These are phyloP conservation scores for Sherardia arvensis DNA, from an alignment of 257 asterid species.

Conservation along the genomic window DNA sequence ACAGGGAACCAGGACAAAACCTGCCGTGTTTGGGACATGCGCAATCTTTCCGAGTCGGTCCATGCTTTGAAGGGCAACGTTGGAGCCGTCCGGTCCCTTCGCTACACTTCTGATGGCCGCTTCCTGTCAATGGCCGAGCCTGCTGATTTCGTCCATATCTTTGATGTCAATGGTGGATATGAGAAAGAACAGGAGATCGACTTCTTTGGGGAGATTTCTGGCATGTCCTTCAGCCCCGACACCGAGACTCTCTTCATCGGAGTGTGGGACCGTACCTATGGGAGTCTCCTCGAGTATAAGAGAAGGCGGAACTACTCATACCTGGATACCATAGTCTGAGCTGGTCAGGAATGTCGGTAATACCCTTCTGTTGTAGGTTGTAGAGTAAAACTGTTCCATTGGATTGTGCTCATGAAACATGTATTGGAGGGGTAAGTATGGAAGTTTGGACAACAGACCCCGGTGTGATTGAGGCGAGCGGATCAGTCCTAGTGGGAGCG, in stretches of 20 bases:
- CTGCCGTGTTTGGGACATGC: constrained; percentile 77
- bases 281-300: constrained; percentile 82
- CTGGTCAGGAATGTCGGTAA: constrained; percentile 8
- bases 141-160: constrained; percentile 84
- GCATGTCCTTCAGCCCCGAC: constrained; percentile 85
- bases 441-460: background rate
- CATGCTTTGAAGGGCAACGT: constrained; percentile 67
- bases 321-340: constrained; percentile 46
- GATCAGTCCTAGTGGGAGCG: background rate
- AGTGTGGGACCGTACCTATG: constrained; percentile 88
- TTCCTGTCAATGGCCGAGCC: constrained; percentile 99
- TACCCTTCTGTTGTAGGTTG: constrained; percentile 6
- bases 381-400: constrained; percentile 1
- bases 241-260: constrained; percentile 80
- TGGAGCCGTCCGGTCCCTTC: constrained; percentile 87
- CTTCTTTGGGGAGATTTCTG: constrained; percentile 95
- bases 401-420: constrained; percentile 16
- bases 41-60: constrained; percentile 57
- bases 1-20: constrained; percentile 97
- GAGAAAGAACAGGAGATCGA: constrained; percentile 78
- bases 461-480: too few species aligned
- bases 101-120: constrained; percentile 77
- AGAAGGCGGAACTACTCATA: constrained; percentile 62
- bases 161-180: constrained; percentile 63
- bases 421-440: constrained; percentile 7